phyloP scores from a whole-genome alignment of 2,329 filamentous ascomycete genomes.

The Cladosporium velox region DNA sequence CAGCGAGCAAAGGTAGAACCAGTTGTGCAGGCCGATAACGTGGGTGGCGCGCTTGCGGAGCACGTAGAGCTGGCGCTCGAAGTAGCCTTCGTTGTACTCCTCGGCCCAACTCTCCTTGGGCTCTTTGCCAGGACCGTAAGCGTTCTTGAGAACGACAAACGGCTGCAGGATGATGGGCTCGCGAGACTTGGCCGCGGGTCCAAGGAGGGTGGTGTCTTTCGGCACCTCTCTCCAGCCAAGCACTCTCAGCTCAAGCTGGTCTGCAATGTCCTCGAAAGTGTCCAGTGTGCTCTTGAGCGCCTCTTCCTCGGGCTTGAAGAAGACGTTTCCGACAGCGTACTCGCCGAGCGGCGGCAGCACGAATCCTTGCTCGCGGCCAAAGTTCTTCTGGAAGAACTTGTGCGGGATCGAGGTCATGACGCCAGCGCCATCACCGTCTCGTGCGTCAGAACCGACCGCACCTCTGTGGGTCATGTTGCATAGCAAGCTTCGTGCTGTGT shows the following conservation, averaged over 20 bases:
- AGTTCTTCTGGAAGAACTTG: slow-evolving; percentile 98
- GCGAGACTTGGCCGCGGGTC: slow-evolving; percentile 87
- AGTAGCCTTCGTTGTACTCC: slow-evolving; percentile 78
- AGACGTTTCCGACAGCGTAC: slow-evolving; percentile 96
- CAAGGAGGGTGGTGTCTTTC: slow-evolving; percentile 87
- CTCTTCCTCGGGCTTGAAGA: slow-evolving; percentile 96
- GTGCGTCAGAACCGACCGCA: slow-evolving; percentile 94
- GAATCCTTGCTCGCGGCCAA: slow-evolving; percentile 85
- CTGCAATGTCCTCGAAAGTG: slow-evolving; percentile 92
- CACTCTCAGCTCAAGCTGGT: slow-evolving; percentile 82
- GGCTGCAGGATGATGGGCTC: slow-evolving; percentile 95
- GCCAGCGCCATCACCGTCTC: slow-evolving; percentile 96
- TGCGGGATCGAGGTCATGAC: slow-evolving; percentile 99
- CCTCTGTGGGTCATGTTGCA: slow-evolving; percentile 99
- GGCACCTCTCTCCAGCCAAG: slow-evolving; percentile 96
- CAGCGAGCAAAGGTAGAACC: slow-evolving; percentile 97
- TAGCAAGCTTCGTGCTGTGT: slow-evolving; percentile 79
- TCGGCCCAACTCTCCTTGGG: slow-evolving; percentile 77
- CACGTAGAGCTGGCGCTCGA: slow-evolving; percentile 92
- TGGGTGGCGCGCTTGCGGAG: slow-evolving; percentile 94
- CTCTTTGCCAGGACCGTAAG: slow-evolving; percentile 78
- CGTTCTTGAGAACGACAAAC: slow-evolving; percentile 83
- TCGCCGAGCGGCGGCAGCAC: slow-evolving; percentile 85
- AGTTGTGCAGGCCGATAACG: slow-evolving; percentile 92
- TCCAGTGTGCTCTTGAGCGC: slow-evolving; percentile 85